These are phyloP conservation scores for Skeletonema costatum DNA, from an alignment of 108 stramenopile genomes.

Conservation along the genomic window DNA sequence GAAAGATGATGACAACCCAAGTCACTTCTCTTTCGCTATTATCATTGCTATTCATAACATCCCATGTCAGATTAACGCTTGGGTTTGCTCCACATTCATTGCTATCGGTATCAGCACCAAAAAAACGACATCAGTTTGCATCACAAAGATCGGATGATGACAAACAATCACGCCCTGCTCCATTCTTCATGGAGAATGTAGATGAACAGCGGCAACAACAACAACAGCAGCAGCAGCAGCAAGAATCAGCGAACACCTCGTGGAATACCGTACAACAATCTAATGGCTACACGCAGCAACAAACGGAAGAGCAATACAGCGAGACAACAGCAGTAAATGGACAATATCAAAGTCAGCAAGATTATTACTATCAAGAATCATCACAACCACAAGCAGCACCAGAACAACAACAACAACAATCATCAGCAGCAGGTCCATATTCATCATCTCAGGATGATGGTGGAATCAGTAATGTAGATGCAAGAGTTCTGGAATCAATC, in stretches of 20 bases:
- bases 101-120: not conserved
- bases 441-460: not conserved
- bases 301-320: not conserved
- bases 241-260: not conserved
- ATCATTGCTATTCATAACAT: conserved; percentile 1
- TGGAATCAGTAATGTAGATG: conserved; percentile 57
- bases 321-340: not conserved
- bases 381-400: not conserved
- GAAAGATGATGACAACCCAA: not conserved
- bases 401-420: not conserved
- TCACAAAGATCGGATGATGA: not conserved
- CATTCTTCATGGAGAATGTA: not conserved
- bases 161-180: not conserved
- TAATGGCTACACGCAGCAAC: not conserved
- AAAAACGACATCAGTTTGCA: not conserved
- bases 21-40: not conserved
- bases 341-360: not conserved
- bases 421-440: not conserved
- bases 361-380: not conserved
- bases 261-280: not conserved
- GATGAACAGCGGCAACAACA: not conserved
- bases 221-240: not conserved
- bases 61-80: not conserved
- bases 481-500: conserved; percentile 77
- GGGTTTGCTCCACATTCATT: not conserved